Evolutionary conservation across 2,329 filamentous ascomycete species (phyloP), one percentile per base, ranked within the genome.

Genomic region (Paecilomyces sp.): DNA sequence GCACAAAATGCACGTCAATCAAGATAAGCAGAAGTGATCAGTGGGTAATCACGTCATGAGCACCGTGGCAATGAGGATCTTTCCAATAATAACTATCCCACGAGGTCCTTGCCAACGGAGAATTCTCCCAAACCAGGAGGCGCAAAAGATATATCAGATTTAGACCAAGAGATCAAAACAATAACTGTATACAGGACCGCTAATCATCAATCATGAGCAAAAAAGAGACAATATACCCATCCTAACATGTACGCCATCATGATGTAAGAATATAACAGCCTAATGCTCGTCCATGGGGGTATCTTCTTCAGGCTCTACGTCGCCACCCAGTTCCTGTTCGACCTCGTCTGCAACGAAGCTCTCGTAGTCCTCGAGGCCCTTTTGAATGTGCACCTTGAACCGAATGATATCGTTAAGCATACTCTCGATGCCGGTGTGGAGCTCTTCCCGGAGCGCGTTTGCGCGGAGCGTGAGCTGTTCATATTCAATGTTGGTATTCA

Each of bases 381-480:
- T 92, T 75, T 99, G 94, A 57, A 99, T 83, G 70, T 97, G 92
- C 64, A 99, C 90, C 79, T 99, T 99, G 85, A 99, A 97, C 70
- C 95, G 92, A 79, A 97, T 96, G 63, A 97, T 89, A 72, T 97
- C 92, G 77, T 97, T 96, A 61, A 99, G 80, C 85, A 97, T 96
- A 68, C 88, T 88, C 78, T 97, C 94, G 68, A 97, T 91, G 74
- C 97, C 92, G 0, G 92, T 96, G 74, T 99, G 94, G n/a, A 99
- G 82, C 73, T 97, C 92, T 74, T 99, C 94, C n/a, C 94, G 86
- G 25, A 97, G 82, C 0, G 90, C 80, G 64, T 91, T 91, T 55
- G 91, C 91, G 33, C 87, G 85, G 58, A 96, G 84, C n/a, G 89
- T 91, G 55, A 97, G 80, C 72, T 97, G 92, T 72, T 97, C 93